Evolutionary conservation across 2,329 filamentous ascomycete genomes (phyloP).

Genomic region (Lachnellula hyalina): DNA sequence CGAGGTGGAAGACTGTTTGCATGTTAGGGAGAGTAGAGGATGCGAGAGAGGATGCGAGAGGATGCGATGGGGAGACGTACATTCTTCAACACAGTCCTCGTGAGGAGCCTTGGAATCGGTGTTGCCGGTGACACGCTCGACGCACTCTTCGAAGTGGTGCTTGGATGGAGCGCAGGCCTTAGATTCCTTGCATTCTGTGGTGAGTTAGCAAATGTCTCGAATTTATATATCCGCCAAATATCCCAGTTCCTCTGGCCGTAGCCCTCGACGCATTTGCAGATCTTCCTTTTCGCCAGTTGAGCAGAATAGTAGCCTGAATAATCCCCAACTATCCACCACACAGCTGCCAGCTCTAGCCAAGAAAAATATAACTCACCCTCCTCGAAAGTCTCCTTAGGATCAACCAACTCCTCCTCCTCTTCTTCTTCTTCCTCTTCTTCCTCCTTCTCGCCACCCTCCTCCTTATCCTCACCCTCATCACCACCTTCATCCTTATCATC

Average conservation of each 20-base stretch:
- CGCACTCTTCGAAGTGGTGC: conserved; percentile 98
- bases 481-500: conserved; percentile 33
- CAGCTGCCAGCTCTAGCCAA: not conserved
- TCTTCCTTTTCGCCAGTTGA: not conserved
- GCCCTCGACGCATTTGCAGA: not conserved
- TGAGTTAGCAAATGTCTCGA: conserved; percentile 17
- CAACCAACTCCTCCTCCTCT: conserved; percentile 72
- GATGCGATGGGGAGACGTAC: conserved; percentile 52
- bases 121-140: conserved; percentile 79
- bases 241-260: not conserved
- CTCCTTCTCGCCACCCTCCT: conserved; percentile 34
- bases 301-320: no score
- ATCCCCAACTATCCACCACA: not conserved
- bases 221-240: not conserved
- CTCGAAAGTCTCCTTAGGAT: conserved; percentile 82
- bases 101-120: conserved; percentile 62
- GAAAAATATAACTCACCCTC: conserved; percentile 65
- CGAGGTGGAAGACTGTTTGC: conserved; percentile 89
- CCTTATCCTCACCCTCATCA: conserved; percentile 40
- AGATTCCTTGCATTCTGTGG: conserved; percentile 81
- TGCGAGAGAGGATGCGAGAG: not conserved
- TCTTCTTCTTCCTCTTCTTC: conserved; percentile 55
- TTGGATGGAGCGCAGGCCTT: conserved; percentile 80
- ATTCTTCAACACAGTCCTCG: conserved; percentile 99
- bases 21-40: conserved; percentile 9